Base-by-base conservation (phyloP, 2,329 filamentous ascomycete genomes). In the Chalaropsis thielavioides region DNA sequence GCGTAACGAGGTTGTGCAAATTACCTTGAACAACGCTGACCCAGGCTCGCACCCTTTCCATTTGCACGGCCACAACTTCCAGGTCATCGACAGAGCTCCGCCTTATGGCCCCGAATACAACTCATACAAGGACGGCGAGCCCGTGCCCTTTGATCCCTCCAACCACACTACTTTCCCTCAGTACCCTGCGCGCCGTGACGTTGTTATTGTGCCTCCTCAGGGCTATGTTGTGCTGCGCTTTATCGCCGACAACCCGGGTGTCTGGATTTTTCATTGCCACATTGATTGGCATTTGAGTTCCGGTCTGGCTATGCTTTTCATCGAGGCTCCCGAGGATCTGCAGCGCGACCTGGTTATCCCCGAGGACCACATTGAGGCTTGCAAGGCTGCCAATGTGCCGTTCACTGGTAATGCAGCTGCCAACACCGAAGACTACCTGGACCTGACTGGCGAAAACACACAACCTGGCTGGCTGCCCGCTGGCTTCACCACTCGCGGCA, bases 401-500 rank as follows among this genome's bases (percentile, higher is more conserved):
- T 77, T 73, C 0, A 70, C 70, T 5, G 84, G 84, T 3, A 87
- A 87, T 70, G 84, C 84, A 0, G 84, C 82, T 0, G 84, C 78
- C 0, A 85, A 85, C 66, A 82, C 79, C 0, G 69, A 73, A 1
- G 71, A 85, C 63, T 71, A 79, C 10, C 71, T 83, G 2, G 80
- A 86, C 68, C 73, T 83, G 3, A 72, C 44, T 1, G 70, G 70
- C n/a, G 68, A 69, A 67, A 86, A 85, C 66, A 74, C 72, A 44
- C 77, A 80, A 2, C 80, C 83, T 0, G 74, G 74, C 0, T 79
- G 75, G 58, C 71, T 92, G n/a, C 88, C 88, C 0, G 78, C 76
- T 0, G 89, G 89, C 0, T 91, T 92, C 72, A 89, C 86, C 0
- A 73, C 84, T 0, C 79, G 80, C 43, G 90, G 89, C 5, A 87